Base-by-base conservation (phyloP, 805 yeast species). In the Starmerella vitae region DNA sequence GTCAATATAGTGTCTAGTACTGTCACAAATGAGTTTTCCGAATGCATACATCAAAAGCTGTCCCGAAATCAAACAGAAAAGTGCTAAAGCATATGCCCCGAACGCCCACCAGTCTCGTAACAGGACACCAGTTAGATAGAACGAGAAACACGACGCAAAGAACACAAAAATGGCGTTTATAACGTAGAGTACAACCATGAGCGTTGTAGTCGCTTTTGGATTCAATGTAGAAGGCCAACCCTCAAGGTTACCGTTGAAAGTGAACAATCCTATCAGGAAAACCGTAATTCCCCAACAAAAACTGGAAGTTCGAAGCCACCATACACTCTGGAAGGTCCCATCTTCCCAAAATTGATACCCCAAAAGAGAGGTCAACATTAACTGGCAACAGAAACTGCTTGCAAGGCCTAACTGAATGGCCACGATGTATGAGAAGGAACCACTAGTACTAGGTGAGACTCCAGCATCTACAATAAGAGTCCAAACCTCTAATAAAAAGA, bases 321-420 rank as follows among this genome's bases (percentile, higher is more conserved):
- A 60, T 66, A 82, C 68, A 1, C 94, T 75, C 41, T 55, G 64
- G 14, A 58, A 54, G 1, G 94, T 78, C 15, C 96, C 96, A 58
- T 88, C 98, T 58, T 86, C 96, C 93, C 94, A 91, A 26, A 86
- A 61, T 58, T 85, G 91, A 58, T 84, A 84, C 15, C 88, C 86
- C 15, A 85, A 60, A 4, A 91, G 55, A 3, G 96, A 95, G 44
- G 78, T 77, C 38, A 74, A 64, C 54, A 81, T 62, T 38, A 88
- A 58, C 30, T 79, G 60, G 65, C 77, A 66, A 53, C 93, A 80
- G 25, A 76, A 68, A 0, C 81, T 77, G 10, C 85, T 74, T 0
- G 79, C 68, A 15, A 82, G 52, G 0, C 88, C 94, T 18, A 78
- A 56, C 57, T 88, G 96, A 5, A 77, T 65, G 12, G 91, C 74